Conservation (phyloP, 805 yeast species). For the Hemisphaericaspora nanyangensis region DNA sequence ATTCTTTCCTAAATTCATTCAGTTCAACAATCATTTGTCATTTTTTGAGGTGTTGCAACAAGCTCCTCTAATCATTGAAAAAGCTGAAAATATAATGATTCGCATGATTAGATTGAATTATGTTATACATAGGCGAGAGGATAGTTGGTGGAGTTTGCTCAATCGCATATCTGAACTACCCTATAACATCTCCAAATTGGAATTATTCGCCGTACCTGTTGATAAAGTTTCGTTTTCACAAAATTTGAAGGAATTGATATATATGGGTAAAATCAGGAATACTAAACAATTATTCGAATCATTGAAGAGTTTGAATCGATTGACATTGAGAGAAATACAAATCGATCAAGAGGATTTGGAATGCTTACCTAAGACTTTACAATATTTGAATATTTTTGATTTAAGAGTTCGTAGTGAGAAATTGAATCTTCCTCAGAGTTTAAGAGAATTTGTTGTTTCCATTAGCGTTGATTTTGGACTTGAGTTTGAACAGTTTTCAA, state of each 20-base stretch:
- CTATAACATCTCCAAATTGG: conserved; percentile 1
- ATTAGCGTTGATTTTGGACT: not conserved
- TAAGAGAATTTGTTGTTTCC: not conserved
- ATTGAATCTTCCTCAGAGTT: not conserved
- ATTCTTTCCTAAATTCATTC: not conserved
- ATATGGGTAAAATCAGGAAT: conserved; percentile 1
- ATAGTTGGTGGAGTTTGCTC: conserved; percentile 1
- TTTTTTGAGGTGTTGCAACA: not conserved
- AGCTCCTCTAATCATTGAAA: not conserved
- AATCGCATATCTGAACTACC: not conserved
- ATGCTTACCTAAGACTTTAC: not conserved
- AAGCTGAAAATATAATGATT: not conserved
- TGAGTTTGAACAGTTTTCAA: not conserved
- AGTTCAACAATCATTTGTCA: not conserved
- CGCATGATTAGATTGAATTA: not conserved
- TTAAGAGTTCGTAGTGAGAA: not conserved
- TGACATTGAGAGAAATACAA: not conserved
- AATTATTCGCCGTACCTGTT: conserved; percentile 1
- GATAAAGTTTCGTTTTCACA: conserved; percentile 1
- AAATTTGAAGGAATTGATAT: not conserved
- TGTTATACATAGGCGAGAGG: not conserved
- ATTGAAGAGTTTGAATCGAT: not conserved
- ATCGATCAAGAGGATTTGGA: conserved; percentile 1
- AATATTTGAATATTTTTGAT: conserved; percentile 1
- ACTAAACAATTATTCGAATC: not conserved